Base-by-base conservation (phyloP, 108 stramenopile genomes). In the Cyclotella kingstonii region DNA sequence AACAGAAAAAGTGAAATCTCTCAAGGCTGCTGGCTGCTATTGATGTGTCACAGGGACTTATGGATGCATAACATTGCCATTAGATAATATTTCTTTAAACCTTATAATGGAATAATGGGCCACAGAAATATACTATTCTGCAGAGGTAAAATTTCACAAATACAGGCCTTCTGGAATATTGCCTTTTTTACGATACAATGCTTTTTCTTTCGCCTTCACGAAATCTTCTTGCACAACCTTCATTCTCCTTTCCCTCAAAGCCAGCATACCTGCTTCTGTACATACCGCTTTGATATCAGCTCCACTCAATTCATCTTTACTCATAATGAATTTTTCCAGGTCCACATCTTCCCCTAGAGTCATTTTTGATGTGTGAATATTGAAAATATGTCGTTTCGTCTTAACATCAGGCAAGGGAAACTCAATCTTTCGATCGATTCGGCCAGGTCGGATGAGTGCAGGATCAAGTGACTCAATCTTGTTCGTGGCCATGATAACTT, bases 401-500 rank as follows among this genome's bases (percentile, higher is more conserved):
- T 96, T 96, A 52, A 85, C 88, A 68, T 98, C 96, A 6, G 98
- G 98, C 21, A 98, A 81, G 5, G 98, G 98, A 66, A 99, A 98
- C 79, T 99, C 98, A 71, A 99, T 99, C 85, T 99, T 99, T 21
- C 98, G 89, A 76, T 99, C 98, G 66, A 99, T 98, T 30, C 98
- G 97, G 1, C 98, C 98, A 7, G 98, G 97, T 34, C 98, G 90
- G 66, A 99, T 98, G 40, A 99, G 72, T 14, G 98, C 98, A 3
- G 98, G 98, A 74, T 99, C 98, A 27, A 99, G 76, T n/a, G 75
- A 79, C 66, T 99, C 98, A 66, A 98, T 98, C 61, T 90, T 89
- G 77, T 99, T 99, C 26, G 98, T 99, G 19, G 98, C 98, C 98
- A 98, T 98, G 73, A 99, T 98, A 63, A 99, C 97, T 87, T 99